phyloP scores from a whole-genome alignment of 176 grass and related monocot species.

The Puya raimondii region DNA sequence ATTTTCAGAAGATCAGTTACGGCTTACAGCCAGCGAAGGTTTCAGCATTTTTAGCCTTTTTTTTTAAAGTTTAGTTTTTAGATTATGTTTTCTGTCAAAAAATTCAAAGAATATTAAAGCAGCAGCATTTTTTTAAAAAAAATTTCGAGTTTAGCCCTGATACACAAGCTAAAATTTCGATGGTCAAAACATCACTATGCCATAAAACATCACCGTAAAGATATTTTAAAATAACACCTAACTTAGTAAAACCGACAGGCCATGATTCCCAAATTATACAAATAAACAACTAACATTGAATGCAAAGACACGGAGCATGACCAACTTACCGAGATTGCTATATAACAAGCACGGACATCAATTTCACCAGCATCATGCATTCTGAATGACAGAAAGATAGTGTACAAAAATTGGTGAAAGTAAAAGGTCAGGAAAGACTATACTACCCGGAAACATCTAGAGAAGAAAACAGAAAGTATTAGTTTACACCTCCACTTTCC shows the following conservation, averaged over 20 bases:
- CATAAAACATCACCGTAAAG: neutral
- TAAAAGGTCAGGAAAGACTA: neutral
- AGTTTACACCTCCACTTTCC: neutral
- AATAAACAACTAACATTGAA: slow-evolving; percentile 1
- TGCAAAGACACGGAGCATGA: neutral
- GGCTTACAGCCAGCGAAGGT: too few species aligned
- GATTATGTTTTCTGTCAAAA: too few species aligned
- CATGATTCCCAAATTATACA: neutral
- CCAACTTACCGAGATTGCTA: slow-evolving; percentile 66
- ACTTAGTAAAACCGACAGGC: neutral
- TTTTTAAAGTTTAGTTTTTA: too few species aligned
- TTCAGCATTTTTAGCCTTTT: too few species aligned
- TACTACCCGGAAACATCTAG: neutral
- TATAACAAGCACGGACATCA: slow-evolving; percentile 89
- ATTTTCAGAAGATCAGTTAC: too few species aligned
- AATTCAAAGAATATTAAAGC: too few species aligned
- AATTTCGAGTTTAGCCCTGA: too few species aligned
- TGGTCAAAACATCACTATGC: neutral
- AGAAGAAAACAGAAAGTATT: neutral
- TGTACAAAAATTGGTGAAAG: neutral
- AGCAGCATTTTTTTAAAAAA: too few species aligned
- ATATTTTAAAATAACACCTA: neutral
- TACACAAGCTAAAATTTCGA: too few species aligned
- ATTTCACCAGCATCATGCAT: slow-evolving; percentile 93
- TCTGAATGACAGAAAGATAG: slow-evolving; percentile 27